These are phyloP conservation scores for Aspergillus sergii DNA, from an alignment of 2,329 filamentous ascomycete species.

Conservation along the genomic window DNA sequence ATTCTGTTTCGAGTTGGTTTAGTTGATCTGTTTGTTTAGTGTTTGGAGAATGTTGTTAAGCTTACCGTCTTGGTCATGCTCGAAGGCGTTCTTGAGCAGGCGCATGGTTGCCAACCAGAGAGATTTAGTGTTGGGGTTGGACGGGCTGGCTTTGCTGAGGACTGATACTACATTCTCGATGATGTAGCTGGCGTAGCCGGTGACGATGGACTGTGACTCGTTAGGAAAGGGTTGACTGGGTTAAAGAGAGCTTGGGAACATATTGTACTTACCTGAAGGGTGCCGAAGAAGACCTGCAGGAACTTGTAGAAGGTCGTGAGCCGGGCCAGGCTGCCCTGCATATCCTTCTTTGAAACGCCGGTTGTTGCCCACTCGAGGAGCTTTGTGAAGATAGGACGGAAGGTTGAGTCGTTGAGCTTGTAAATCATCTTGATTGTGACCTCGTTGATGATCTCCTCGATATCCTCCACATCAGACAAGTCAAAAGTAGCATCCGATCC, in stretches of 20 bases:
- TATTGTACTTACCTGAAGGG: constrained; percentile 64
- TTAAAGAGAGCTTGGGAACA: neutral
- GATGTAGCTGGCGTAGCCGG: constrained; percentile 84
- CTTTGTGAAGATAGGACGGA: constrained; percentile 85
- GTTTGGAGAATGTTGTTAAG: neutral
- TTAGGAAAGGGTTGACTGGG: constrained; percentile 13
- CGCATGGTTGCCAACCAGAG: constrained; percentile 72
- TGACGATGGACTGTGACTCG: constrained; percentile 72
- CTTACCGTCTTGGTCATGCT: constrained; percentile 80
- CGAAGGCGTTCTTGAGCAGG: constrained; percentile 75
- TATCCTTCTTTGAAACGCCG: constrained; percentile 64
- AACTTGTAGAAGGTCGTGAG: constrained; percentile 81
- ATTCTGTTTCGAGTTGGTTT: constrained; percentile 53
- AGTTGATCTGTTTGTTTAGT: constrained; percentile 9
- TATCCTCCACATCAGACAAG: constrained; percentile 51
- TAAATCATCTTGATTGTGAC: constrained; percentile 87
- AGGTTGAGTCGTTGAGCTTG: constrained; percentile 92
- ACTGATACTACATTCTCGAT: constrained; percentile 72
- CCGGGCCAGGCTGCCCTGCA: constrained; percentile 60
- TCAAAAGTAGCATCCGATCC: constrained; percentile 44
- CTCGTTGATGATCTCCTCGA: constrained; percentile 69
- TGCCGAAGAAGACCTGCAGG: constrained; percentile 75
- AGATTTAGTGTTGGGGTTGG: constrained; percentile 54
- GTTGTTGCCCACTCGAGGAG: constrained; percentile 79
- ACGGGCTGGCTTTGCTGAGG: constrained; percentile 49